These are phyloP conservation scores for Aspergillus bridgeri DNA, from an alignment of 495 filamentous ascomycete genomes.

Conservation along the genomic window DNA sequence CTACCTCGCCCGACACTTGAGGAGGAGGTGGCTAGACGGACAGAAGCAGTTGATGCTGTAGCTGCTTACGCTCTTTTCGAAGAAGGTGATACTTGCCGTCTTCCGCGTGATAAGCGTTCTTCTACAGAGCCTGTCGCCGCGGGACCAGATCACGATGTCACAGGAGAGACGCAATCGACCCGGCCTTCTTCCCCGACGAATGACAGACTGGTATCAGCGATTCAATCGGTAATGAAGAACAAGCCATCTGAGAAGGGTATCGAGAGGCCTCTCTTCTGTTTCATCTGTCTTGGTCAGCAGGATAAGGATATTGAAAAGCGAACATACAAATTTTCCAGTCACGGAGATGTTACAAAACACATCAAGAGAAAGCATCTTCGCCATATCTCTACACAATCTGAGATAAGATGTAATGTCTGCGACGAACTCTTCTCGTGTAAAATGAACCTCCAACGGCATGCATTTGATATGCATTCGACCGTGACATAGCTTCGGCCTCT, in stretches of 20 bases:
- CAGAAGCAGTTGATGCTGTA: constrained; percentile 31
- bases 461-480: no score
- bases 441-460: no score
- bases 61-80: constrained; percentile 32
- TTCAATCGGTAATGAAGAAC: constrained; percentile 26
- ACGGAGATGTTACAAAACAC: constrained; percentile 38
- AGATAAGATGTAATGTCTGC: constrained; percentile 21
- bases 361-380: constrained; percentile 39
- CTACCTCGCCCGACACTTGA: constrained; percentile 28
- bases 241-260: constrained; percentile 28
- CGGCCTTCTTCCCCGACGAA: constrained; percentile 14
- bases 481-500: no score
- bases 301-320: constrained; percentile 26
- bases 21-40: constrained; percentile 30
- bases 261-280: constrained; percentile 36
- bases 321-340: constrained; percentile 26
- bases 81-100: constrained; percentile 24
- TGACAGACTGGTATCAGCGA: constrained; percentile 19
- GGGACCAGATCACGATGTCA: constrained; percentile 1
- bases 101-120: constrained; percentile 24
- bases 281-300: constrained; percentile 36
- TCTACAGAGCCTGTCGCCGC: constrained; percentile 10
- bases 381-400: constrained; percentile 17
- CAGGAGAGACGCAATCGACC: constrained; percentile 13
- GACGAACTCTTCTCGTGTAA: constrained; percentile 15